phyloP scores from a whole-genome alignment of 1,284 basidiomycete species.

The Sphaerobolus stellatus region DNA sequence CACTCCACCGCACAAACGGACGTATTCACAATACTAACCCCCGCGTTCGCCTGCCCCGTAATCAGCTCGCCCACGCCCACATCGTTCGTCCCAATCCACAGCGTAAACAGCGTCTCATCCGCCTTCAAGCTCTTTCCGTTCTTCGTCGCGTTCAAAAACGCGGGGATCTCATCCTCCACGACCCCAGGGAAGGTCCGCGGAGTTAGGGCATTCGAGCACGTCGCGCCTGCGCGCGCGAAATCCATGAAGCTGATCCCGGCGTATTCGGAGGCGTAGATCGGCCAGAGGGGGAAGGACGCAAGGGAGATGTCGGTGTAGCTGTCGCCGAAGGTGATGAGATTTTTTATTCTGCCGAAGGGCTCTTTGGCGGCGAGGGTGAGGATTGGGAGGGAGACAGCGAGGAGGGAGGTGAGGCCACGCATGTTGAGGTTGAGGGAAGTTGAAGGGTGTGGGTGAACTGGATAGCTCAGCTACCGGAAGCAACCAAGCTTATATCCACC shows the following conservation, averaged over 20 bases:
- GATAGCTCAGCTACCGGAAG: too few relatives aligned
- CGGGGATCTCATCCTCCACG: slow-evolving; percentile 39
- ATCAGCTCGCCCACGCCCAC: slow-evolving; percentile 41
- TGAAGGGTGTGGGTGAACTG: background rate
- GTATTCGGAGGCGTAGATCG: slow-evolving; percentile 41
- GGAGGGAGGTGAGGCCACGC: background rate
- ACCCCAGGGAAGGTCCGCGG: slow-evolving; percentile 38
- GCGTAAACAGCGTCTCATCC: slow-evolving; percentile 44
- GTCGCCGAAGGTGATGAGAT: slow-evolving; percentile 46
- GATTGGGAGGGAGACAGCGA: background rate
- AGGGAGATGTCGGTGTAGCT: slow-evolving; percentile 40
- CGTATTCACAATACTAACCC: slow-evolving; percentile 39
- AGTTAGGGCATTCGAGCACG: slow-evolving; percentile 45
- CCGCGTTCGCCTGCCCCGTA: slow-evolving; percentile 31
- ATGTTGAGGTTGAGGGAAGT: background rate
- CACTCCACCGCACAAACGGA: slow-evolving; percentile 44
- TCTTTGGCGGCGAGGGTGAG: background rate
- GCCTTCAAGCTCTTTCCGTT: slow-evolving; percentile 27
- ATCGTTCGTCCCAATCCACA: slow-evolving; percentile 52
- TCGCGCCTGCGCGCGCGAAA: slow-evolving; percentile 44
- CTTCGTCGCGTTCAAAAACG: slow-evolving; percentile 32
- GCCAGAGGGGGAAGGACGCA: slow-evolving; percentile 30
- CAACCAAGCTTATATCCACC: too few relatives aligned
- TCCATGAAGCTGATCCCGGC: slow-evolving; percentile 39
- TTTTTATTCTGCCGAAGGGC: slow-evolving; percentile 37